These are phyloP conservation scores for Metarhizium sp. DNA, from an alignment of 2,329 filamentous ascomycete species.

Conservation along the genomic window DNA sequence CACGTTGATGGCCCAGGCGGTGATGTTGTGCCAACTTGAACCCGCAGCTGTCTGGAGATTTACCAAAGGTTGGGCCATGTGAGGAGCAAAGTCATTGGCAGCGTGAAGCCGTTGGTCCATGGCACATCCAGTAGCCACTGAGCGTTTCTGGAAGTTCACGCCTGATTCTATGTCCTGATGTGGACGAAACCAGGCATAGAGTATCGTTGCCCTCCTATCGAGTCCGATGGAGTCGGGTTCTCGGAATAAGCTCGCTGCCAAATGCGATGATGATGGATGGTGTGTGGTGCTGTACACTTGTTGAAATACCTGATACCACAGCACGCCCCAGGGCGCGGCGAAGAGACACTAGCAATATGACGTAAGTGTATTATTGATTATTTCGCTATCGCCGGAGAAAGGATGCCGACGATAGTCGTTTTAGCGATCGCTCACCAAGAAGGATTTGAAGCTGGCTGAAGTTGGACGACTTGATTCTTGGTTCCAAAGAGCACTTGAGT, in stretches of 20 bases:
- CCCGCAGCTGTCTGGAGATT: conserved; percentile 9
- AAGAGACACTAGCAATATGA: background rate
- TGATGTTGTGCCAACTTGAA: conserved; percentile 41
- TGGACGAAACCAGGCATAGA: background rate
- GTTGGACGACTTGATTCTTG: background rate
- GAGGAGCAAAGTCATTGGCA: background rate
- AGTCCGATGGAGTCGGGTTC: background rate
- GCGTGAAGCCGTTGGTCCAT: conserved; percentile 2
- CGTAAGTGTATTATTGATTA: background rate
- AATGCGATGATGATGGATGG: background rate
- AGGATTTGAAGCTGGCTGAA: background rate
- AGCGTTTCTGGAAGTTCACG: background rate
- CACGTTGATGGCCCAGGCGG: conserved; percentile 48
- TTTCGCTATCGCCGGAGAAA: background rate
- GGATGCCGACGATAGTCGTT: too few relatives aligned
- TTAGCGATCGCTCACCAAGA: background rate
- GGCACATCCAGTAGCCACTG: background rate
- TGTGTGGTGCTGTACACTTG: background rate
- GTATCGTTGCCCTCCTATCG: background rate
- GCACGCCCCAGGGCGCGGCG: background rate
- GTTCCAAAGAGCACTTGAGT: background rate
- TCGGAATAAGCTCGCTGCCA: background rate
- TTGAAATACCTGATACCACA: too few relatives aligned
- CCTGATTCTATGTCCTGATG: background rate
- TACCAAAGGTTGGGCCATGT: conserved; percentile 10